Evolutionary conservation across 371 early-diverging fungal genomes (phyloP).

Genomic region (Syncephalastrum contaminatum): DNA sequence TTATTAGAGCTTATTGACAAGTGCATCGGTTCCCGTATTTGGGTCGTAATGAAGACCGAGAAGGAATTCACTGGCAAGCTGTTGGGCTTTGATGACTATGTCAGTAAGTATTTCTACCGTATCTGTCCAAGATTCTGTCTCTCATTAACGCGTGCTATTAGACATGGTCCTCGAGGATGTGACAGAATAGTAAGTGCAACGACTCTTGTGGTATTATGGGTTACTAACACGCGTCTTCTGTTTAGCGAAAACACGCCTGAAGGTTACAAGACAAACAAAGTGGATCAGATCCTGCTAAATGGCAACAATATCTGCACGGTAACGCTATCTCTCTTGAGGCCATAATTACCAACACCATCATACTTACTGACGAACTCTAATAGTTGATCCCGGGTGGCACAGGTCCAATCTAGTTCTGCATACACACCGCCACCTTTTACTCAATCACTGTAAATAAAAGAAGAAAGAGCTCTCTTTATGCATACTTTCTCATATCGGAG

Average conservation of each 20-base stretch:
- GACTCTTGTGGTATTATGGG: too few relatives aligned
- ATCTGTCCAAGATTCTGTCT: not conserved
- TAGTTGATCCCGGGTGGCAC: constrained; percentile 47
- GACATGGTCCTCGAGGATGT: constrained; percentile 97
- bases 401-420: constrained; percentile 19
- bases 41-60: constrained; percentile 95
- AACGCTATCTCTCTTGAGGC: constrained; percentile 6
- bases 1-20: constrained; percentile 92
- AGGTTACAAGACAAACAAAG: constrained; percentile 72
- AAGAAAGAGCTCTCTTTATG: too few relatives aligned
- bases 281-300: constrained; percentile 91
- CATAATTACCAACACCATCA: not conserved
- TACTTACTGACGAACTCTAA: not conserved
- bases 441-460: too few relatives aligned
- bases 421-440: not conserved
- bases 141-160: constrained; percentile 19
- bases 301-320: constrained; percentile 97
- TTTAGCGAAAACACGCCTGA: constrained; percentile 74
- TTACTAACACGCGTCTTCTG: not conserved
- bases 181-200: constrained; percentile 61
- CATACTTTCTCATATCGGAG: too few relatives aligned
- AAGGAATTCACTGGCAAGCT: constrained; percentile 95
- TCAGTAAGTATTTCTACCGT: constrained; percentile 65
- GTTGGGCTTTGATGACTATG: constrained; percentile 97
- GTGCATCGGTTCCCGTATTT: constrained; percentile 95